Evolutionary conservation across 2,329 filamentous ascomycete genomes (phyloP), one percentile per base, ranked within the genome.

Genomic region (Penicillium sp.): DNA sequence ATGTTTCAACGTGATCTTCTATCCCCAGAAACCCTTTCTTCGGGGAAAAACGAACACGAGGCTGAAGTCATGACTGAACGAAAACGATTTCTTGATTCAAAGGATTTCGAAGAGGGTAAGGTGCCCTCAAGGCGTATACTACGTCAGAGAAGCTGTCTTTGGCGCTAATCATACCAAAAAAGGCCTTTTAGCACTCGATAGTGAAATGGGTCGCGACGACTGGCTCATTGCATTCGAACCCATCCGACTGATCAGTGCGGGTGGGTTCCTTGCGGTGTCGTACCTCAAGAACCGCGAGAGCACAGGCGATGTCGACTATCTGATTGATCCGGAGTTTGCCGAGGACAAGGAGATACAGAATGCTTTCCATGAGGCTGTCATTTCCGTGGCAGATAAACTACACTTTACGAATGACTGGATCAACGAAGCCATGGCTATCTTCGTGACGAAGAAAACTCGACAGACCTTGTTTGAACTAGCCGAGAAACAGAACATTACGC

Each of bases 261-360:
- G 70, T 4, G 70, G 69, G 0, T 73, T 71, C 55, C 63, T 73
- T 19, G 70, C 70, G 0, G 64, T 71, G 6, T 64, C 61, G 5
- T 69, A 67, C 43, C 60, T 73, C 27, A 64, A 66, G 25, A 70
- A 68, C 38, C 65, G 71, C n/a, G 60, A 70, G 16, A 69, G 64
- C 40, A 72, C 69, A 4, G 67, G 62, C 8, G 71, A 73, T 51
- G 49, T 73, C 39, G 69, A 74, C 53, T 74, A 69, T 50, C 57
- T 73, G 13, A 59, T 73, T 6, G 70, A 72, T 8, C 70, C 70
- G 1, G 63, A 72, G 53, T 72, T 65, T 61, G 68, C 68, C n/a
- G 50, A 55, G 2, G 71, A 74, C 53, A 64, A 68, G 9, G 70
- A 72, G 31, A 67, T 72, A 47, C 65, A 70, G 50, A 59, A 56